Evolutionary conservation across 2,329 filamentous ascomycete species (phyloP), one percentile per base, ranked within the genome.

Genomic region (Proliferodiscus dingleyae): DNA sequence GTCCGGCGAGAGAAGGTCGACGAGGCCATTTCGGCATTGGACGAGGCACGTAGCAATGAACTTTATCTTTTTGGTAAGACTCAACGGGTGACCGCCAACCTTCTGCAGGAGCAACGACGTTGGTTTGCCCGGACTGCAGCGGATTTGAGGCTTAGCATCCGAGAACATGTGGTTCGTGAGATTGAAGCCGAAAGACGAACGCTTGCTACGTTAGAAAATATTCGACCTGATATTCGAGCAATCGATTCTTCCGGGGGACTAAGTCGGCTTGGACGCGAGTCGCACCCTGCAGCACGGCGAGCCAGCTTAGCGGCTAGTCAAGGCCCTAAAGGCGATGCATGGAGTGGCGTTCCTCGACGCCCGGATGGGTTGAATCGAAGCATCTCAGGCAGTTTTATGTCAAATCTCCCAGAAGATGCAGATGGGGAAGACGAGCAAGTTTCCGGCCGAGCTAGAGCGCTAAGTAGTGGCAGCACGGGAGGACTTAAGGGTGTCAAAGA

Each of bases 301-400:
- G 69, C 83, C 21, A 91, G 81, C 66, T 69, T 96, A 55, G 87
- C 87, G 13, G 87, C 87, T 37, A 93, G 87, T 60, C 93, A 98
- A 68, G 93, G 93, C 0, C 91, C 93, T 40, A 95, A 95, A 70
- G 93, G 93, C n/a, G 93, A 98, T 66, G 85, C 93, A 13, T 98
- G 93, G 93, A 95, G 89, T 60, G 93, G 93, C 47, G 89, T 96
- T 22, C 88, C 90, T 28, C 79, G 93, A 51, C 81, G 60, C 37
- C 57, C 83, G 23, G 88, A 95, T 58, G 83, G 82, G n/a, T 68
- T 89, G 45, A 85, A 78, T 61, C 78, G 89, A 58, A 90, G 83
- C 62, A 75, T 90, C 54, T 89, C 85, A 45, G 82, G 85, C 38
- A 86, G 81, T 62, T 77, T 87, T 53, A 78, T 83, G 52, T 71